These are phyloP conservation scores for Venustampulla echinocandica DNA, from an alignment of 495 filamentous ascomycete genomes.

Conservation along the genomic window DNA sequence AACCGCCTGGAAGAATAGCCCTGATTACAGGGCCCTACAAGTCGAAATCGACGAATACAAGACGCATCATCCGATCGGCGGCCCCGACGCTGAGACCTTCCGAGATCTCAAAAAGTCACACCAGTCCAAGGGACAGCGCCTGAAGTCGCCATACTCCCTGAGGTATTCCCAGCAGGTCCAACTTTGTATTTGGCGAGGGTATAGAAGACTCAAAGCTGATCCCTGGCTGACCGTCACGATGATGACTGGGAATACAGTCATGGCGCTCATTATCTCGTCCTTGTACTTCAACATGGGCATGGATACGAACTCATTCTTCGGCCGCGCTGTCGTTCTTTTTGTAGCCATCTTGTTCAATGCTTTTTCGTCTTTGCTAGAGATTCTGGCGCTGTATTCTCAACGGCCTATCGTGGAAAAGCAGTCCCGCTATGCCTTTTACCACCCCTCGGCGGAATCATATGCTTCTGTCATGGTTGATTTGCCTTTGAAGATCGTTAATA, in stretches of 20 bases:
- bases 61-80: conserved; percentile 48
- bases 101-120: conserved; percentile 54
- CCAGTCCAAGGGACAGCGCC: conserved; percentile 53
- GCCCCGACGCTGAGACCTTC: conserved; percentile 56
- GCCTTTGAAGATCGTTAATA: conserved; percentile 62
- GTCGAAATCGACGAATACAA: conserved; percentile 65
- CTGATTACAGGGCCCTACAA: conserved; percentile 41
- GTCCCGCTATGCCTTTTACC: conserved; percentile 75
- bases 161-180: conserved; percentile 46
- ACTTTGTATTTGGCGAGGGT: conserved; percentile 50
- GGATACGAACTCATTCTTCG: conserved; percentile 37
- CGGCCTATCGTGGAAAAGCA: conserved; percentile 74
- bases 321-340: conserved; percentile 47
- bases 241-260: conserved; percentile 58
- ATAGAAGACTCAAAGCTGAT: conserved; percentile 58
- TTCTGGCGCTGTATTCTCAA: conserved; percentile 59
- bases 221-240: conserved; percentile 55
- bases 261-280: conserved; percentile 33
- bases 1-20: conserved; percentile 46
- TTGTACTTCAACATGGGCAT: conserved; percentile 41
- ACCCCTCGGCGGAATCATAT: conserved; percentile 67
- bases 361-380: conserved; percentile 64
- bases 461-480: conserved; percentile 69
- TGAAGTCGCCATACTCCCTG: conserved; percentile 52
- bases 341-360: conserved; percentile 74